Percentiles rank a stretch among this genome's conserved stretches.
phyloP scores from a whole-genome alignment of 352 stramenopile species.

The Pythium graminicola region DNA sequence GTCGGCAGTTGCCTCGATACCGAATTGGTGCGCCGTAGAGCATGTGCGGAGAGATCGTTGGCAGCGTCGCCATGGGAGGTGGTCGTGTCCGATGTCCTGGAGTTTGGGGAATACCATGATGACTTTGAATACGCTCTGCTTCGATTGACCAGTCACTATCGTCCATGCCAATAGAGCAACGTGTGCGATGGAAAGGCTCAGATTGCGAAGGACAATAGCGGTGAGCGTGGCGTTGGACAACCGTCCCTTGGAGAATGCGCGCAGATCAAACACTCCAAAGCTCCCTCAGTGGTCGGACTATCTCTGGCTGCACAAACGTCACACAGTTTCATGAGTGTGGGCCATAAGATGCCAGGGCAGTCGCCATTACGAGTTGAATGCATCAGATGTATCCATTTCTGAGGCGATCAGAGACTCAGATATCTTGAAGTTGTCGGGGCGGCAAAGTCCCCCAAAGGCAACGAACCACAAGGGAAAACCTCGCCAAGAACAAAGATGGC shows the following conservation, averaged over 20 bases:
- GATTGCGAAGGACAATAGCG: too few species aligned
- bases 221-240: too few species aligned
- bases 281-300: background rate
- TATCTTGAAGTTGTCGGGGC: constrained; percentile 37
- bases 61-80: background rate
- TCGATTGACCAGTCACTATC: too few species aligned
- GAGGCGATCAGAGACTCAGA: background rate
- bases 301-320: background rate
- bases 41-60: background rate
- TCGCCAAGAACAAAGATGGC: constrained; percentile 5
- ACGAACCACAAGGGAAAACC: background rate
- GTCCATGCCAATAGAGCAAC: too few species aligned
- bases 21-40: background rate
- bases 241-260: too few species aligned
- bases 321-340: background rate
- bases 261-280: background rate
- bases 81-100: too few species aligned
- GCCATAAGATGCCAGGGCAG: background rate
- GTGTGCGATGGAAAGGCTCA: too few species aligned
- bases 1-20: constrained; percentile 9
- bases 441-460: constrained; percentile 14
- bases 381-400: constrained; percentile 1
- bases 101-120: too few species aligned
- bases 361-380: background rate
- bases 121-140: too few species aligned